Conservation (phyloP, 164 flowering plant genomes). For the Vitis riparia region DNA sequence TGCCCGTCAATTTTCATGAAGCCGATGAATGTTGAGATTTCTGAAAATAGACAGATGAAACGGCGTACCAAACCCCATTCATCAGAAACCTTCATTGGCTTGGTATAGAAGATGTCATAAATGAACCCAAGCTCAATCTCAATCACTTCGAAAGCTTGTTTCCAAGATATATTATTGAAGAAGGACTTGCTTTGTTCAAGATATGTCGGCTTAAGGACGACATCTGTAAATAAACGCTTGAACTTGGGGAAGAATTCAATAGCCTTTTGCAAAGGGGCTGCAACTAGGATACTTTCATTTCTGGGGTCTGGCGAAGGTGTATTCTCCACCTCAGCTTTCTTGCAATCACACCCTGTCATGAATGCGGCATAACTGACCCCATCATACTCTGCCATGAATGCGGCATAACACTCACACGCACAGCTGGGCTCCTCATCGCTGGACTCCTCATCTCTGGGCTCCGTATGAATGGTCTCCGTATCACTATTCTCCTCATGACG, state of each 20-base stretch:
- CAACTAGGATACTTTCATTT: neutral
- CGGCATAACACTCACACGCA: no score
- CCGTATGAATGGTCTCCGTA: no score
- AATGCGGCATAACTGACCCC: neutral
- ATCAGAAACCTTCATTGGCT: no score
- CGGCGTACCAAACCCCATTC: constrained; percentile 9
- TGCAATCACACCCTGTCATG: neutral
- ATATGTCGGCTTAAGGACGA: constrained; percentile 25
- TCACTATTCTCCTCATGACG: no score
- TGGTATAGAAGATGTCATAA: no score
- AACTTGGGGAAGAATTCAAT: constrained; percentile 12
- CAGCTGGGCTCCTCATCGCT: no score
- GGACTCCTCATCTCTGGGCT: no score
- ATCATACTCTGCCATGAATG: no score
- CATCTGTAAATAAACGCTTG: constrained; percentile 27
- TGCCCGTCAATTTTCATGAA: no score
- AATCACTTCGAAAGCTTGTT: constrained; percentile 23
- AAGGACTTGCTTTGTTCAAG: constrained; percentile 10
- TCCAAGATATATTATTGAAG: neutral
- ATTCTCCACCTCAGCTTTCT: neutral
- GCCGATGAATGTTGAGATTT: no score
- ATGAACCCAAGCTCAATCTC: constrained; percentile 32
- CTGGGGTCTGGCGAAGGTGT: no score
- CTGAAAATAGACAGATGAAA: neutral
- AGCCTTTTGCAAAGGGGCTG: neutral